Base-by-base conservation (phyloP, 768 basidiomycete species). In the Kwoniella bestiolae region DNA sequence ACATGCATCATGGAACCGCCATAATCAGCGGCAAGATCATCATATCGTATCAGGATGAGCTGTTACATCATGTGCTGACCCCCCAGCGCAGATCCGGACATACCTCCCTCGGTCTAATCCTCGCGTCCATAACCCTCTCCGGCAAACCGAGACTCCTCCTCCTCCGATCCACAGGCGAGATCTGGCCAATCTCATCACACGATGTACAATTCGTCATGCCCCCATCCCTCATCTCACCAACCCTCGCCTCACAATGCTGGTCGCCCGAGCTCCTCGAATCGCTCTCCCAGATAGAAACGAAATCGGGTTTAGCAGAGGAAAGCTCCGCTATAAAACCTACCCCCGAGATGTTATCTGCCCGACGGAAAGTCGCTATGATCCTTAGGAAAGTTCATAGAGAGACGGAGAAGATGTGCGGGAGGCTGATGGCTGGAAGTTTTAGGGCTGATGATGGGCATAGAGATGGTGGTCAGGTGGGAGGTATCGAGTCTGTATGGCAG, bases 321-420 rank as follows among this genome's bases (percentile, higher is more conserved):
- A 50, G 35, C 5, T 59, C 53, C 1, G 56, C 51, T 34, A 29
- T 59, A 23, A 65, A 55, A 44, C 65, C 65, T 14, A 45, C 57
- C 3, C n/a, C 45, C 26, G 66, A 63, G 18, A 73, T 89, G 64
- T 78, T 85, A 52, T 80, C 82, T 28, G 91, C 91, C 2, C 85
- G 92, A 2, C 84, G 91, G 3, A 84, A 86, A 58, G 84, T 89
- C 21, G 83, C 91, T 26, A 86, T 84, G 71, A 83, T 81, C n/a
- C 72, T 92, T 23, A 86, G 88, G 21, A 79, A 83, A 4, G 74
- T 91, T 25, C 84, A 86, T 60, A 83, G 82, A 41, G 79, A 80
- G 0, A 76, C 88, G 5, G 86, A 89, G 50, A 76, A 72, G 38
- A 82, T 83, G 26, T 73, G 71, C 62, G 78, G 80, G 44, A 65